phyloP scores from a whole-genome alignment of 495 filamentous ascomycete species.

The Clavariopsis aquatica region DNA sequence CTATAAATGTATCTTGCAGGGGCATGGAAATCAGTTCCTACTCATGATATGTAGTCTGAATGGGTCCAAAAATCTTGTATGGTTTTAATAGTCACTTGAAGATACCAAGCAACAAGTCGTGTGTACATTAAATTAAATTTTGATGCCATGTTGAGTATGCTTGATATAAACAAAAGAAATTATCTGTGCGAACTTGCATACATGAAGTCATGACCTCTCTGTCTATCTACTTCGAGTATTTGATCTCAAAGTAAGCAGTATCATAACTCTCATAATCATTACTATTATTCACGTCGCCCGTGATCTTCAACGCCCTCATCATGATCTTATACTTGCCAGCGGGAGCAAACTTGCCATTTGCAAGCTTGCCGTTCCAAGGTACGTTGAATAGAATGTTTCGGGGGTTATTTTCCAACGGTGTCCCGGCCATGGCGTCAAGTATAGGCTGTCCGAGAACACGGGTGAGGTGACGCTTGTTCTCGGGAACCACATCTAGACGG shows the following conservation, averaged over 20 bases:
- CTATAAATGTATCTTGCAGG: no score
- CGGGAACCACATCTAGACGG: conserved; percentile 2
- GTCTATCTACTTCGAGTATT: not conserved
- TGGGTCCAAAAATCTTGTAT: no score
- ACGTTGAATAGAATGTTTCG: not conserved
- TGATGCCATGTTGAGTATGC: not conserved
- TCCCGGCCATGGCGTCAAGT: not conserved
- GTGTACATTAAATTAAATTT: not conserved
- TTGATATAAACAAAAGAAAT: not conserved
- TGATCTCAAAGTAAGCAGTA: conserved; percentile 4
- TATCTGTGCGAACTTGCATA: not conserved
- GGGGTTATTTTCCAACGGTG: not conserved
- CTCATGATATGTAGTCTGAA: no score
- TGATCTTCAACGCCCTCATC: conserved; percentile 11
- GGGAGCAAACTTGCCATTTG: not conserved
- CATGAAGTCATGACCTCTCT: not conserved
- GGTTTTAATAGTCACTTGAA: no score
- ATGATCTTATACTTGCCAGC: conserved; percentile 6
- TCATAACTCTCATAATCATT: conserved; percentile 3
- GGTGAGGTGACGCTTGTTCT: not conserved
- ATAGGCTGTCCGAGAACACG: not conserved
- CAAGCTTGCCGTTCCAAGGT: not conserved
- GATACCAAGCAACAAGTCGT: no score
- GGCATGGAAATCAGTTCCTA: no score
- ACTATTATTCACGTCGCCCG: not conserved